Percentiles rank a stretch among this genome's conserved stretches.
phyloP scores from a whole-genome alignment of 1,284 basidiomycete genomes.

The Porogramme epimiltina region DNA sequence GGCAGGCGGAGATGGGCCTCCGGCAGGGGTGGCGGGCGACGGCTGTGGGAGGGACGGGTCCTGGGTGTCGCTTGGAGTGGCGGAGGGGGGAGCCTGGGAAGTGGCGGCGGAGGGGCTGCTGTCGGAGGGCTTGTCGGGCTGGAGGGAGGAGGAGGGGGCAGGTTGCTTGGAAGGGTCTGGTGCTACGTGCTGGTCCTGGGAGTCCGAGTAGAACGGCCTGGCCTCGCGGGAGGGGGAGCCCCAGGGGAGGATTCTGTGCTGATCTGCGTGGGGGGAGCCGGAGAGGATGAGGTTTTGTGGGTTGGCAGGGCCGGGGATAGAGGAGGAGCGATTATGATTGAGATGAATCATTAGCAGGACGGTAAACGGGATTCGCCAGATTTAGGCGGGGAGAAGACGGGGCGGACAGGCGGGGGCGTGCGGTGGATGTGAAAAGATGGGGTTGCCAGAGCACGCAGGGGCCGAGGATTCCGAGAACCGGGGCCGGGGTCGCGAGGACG shows the following conservation, averaged over 20 bases:
- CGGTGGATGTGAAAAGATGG: constrained; percentile 28
- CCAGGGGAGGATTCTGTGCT: constrained; percentile 45
- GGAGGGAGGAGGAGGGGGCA: constrained; percentile 4
- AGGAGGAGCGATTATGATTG: constrained; percentile 52
- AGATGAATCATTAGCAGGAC: constrained; percentile 53
- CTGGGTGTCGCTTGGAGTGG: constrained; percentile 30
- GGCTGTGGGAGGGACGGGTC: constrained; percentile 27
- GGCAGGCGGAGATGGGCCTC: constrained; percentile 27
- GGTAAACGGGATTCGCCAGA: constrained; percentile 28
- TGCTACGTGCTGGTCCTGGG: constrained; percentile 28
- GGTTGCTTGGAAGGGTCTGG: constrained; percentile 26
- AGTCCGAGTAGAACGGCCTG: constrained; percentile 32
- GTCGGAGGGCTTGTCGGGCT: constrained; percentile 22
- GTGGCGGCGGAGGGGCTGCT: constrained; percentile 5
- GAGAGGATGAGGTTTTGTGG: constrained; percentile 47
- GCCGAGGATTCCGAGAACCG: constrained; percentile 21
- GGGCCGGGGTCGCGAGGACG: constrained; percentile 16
- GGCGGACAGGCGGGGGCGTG: constrained; percentile 7
- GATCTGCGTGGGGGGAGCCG: constrained; percentile 37
- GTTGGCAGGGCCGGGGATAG: constrained; percentile 42
- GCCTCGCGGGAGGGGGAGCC: constrained; percentile 36
- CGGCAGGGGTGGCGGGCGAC: constrained; percentile 25
- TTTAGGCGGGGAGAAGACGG: constrained; percentile 30
- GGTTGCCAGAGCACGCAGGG: constrained; percentile 22
- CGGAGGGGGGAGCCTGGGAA: constrained; percentile 17